Evolutionary conservation across 805 yeast genomes (phyloP), one percentile per base, ranked within the genome.

Genomic region (Monosporozyma yasuniensis): DNA sequence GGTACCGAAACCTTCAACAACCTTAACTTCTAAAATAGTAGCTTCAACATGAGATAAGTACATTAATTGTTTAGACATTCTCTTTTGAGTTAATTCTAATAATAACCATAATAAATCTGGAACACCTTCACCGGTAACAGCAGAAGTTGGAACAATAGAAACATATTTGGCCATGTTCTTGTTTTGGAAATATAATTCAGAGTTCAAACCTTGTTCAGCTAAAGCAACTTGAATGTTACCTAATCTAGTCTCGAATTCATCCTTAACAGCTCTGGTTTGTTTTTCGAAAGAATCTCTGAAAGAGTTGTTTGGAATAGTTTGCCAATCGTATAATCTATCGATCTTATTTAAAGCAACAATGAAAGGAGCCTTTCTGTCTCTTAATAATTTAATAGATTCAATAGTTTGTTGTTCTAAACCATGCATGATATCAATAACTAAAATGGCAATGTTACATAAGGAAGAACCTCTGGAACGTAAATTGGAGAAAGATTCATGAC

Each of bases 101-200:
- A 93, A 75, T 69, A 93, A 78, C 91, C 96, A 89, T 65, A 93
- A 80, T 73, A 93, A 78, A 80, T 93, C 99, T 47, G 99, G 99
- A 61, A 93, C 95, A 86, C 99, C 99, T 73, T 93, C 99, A 69
- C 99, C 99, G 12, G 97, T 90, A 43, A 90, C 95, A 50, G 99
- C 99, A 54, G 98, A 91, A 18, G 99, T 93, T 60, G 99, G 99
- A 43, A 93, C 96, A 61, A 93, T 85, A 35, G 97, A 89, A 50
- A 93, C 99, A 64, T 83, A 88, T 68, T 89, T 88, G 50, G 97
- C 73, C 78, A 91, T 73, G 74, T 91, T 93, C 70, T 84, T 86
- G 79, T 93, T 93, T 71, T 91, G 87, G 86, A 77, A 93, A 72
- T 93, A 93, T 56, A 93, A 78, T 72, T 95, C 99, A 50, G 98